Base-by-base conservation (phyloP, 495 filamentous ascomycete genomes). In the Cladorrhinum samala region DNA sequence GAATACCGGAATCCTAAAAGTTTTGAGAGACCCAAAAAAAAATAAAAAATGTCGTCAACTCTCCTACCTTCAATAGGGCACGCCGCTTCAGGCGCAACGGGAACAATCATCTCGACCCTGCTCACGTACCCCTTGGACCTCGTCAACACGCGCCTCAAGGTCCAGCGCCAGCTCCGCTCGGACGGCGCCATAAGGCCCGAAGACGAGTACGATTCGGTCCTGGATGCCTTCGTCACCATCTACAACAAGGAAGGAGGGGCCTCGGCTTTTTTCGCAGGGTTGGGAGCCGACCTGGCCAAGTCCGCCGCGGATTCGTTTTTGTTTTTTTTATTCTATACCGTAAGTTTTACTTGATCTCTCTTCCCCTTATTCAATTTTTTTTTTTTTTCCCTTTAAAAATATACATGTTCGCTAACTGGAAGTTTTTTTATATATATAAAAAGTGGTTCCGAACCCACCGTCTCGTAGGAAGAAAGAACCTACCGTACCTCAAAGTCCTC, bases 1-100 rank as follows among this genome's bases (percentile, higher is more conserved):
- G n/a, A n/a, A n/a, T n/a, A n/a, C n/a, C n/a, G n/a, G n/a, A n/a
- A n/a, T n/a, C n/a, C n/a, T n/a, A n/a, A n/a, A n/a, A n/a, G n/a
- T n/a, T n/a, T n/a, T n/a, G n/a, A n/a, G n/a, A n/a, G n/a, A n/a
- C n/a, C 33, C 33, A 49, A 25, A 37, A 44, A 33, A 19, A 11
- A 1, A 13, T 2, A 36, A 56, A 68, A 57, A 65, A 67, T 56
- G 78, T 51, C 57, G 47, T 57, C 49, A 17, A 60, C 54, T 45
- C 56, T 81, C 7, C 79, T 95, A n/a, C 88, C 90, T 48, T 86
- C 88, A 4, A 72, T 95, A n/a, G 88, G 88, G 17, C 92, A 96
- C 74, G 91, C 92, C 46, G 65, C 87, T 18, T 86, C 90, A 16
- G 91, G 91, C 46, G 83, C 88, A 23, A 74, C 83, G 13, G 91